Conservation (phyloP, 164 flowering plant species). For the Paratinospora sagittata region DNA sequence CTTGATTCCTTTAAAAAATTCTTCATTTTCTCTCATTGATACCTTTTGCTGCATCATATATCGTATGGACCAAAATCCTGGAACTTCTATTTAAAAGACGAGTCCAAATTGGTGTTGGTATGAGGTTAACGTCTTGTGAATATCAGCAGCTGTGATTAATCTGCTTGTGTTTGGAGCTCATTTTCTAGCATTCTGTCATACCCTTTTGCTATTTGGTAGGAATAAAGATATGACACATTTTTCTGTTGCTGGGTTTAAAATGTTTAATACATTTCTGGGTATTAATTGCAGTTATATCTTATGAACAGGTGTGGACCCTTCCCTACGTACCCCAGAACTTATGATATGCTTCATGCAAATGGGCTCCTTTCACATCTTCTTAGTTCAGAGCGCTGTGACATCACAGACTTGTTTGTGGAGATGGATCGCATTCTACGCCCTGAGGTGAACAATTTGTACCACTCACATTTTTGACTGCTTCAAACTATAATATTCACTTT, state of each 20-base stretch:
- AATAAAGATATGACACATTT: not conserved
- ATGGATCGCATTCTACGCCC: constrained; percentile 95
- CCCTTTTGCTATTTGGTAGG: not conserved
- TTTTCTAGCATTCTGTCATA: not conserved
- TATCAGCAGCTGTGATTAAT: not conserved
- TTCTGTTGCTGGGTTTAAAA: not conserved
- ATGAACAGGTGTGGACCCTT: constrained; percentile 90
- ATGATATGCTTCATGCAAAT: constrained; percentile 92
- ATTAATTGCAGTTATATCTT: constrained; percentile 7
- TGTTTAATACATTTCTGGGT: not conserved
- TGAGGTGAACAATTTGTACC: constrained; percentile 47
- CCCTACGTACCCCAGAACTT: constrained; percentile 95
- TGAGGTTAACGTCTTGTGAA: not conserved
- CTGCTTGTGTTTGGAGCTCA: not conserved
- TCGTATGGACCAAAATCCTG: not conserved
- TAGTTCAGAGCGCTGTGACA: constrained; percentile 46
- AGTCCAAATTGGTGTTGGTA: not conserved
- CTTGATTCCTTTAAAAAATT: not conserved
- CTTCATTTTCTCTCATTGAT: not conserved
- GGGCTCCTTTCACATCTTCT: constrained; percentile 66
- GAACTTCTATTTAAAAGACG: not conserved
- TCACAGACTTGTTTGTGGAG: constrained; percentile 64
- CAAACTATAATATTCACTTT: constrained; percentile 1
- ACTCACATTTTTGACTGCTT: not conserved
- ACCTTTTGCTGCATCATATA: not conserved